A percentile compares a stretch with the other conserved stretches of the same genome.
These are phyloP conservation scores for Ocimum tenuiflorum DNA, from an alignment of 257 asterid genomes.

Conservation along the genomic window DNA sequence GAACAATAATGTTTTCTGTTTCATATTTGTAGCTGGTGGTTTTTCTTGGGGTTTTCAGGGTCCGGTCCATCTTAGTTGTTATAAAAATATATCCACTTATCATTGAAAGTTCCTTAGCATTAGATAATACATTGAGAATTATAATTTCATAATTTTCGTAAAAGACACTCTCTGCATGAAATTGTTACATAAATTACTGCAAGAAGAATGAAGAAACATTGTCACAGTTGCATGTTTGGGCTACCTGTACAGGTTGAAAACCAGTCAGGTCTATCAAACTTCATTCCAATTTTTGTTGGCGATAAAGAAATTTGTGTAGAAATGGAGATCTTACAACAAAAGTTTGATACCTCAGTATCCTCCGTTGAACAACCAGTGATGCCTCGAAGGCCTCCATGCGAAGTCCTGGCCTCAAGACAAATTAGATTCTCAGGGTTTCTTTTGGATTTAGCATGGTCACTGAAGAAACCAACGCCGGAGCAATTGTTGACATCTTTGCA, in stretches of 20 bases:
- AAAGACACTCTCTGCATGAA: neutral
- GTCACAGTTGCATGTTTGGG: neutral
- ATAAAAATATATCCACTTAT: neutral
- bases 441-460: constrained; percentile 73
- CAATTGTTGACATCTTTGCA: constrained; percentile 34
- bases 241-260: constrained; percentile 75
- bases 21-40: neutral
- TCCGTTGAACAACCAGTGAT: constrained; percentile 24
- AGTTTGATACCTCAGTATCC: constrained; percentile 25
- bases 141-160: neutral
- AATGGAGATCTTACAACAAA: constrained; percentile 54
- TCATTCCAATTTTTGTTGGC: constrained; percentile 78
- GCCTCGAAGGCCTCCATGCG: constrained; percentile 33
- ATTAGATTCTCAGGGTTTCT: constrained; percentile 43
- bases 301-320: constrained; percentile 74
- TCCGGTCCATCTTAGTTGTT: neutral
- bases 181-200: neutral
- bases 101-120: neutral
- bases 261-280: constrained; percentile 86
- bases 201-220: neutral
- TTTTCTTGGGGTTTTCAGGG: neutral
- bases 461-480: constrained; percentile 46
- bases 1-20: neutral
- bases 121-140: neutral
- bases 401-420: constrained; percentile 36